Evolutionary conservation across 2,329 filamentous ascomycete genomes (phyloP).

Genomic region (Ophioceras dolichostomum): DNA sequence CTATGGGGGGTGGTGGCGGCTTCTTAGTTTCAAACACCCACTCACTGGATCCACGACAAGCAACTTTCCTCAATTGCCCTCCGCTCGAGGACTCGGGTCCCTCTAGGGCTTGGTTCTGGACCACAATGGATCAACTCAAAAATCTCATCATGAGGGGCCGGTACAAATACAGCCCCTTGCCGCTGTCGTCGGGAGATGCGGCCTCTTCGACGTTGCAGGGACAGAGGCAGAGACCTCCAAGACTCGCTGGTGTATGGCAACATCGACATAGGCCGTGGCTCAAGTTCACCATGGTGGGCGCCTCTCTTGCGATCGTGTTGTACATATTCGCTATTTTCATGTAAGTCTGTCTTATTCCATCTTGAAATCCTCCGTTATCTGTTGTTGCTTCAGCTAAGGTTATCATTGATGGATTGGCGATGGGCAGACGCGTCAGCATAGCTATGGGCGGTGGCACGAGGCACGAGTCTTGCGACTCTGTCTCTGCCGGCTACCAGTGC

Average conservation of each 20-base stretch:
- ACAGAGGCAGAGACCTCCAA: too few relatives aligned
- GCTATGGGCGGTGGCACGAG: too few relatives aligned
- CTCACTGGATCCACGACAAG: too few relatives aligned
- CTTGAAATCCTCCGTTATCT: too few relatives aligned
- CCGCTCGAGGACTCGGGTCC: too few relatives aligned
- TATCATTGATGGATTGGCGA: too few relatives aligned
- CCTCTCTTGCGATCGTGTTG: slow-evolving; percentile 9
- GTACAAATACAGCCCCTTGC: slow-evolving; percentile 2
- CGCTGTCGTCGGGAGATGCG: background rate
- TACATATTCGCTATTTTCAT: slow-evolving; percentile 8
- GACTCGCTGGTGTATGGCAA: slow-evolving; percentile 9
- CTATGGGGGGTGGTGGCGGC: too few relatives aligned
- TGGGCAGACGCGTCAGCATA: too few relatives aligned
- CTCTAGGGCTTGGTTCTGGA: too few relatives aligned
- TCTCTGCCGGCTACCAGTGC: slow-evolving; percentile 50
- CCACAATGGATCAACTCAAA: background rate
- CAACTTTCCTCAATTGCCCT: background rate
- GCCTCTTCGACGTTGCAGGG: too few relatives aligned
- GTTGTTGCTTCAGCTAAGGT: too few relatives aligned
- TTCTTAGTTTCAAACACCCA: too few relatives aligned
- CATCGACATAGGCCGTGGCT: slow-evolving; percentile 9
- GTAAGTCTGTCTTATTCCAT: slow-evolving; percentile 10
- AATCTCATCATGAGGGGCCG: background rate
- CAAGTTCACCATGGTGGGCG: slow-evolving; percentile 9
- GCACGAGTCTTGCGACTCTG: slow-evolving; percentile 43